phyloP scores from a whole-genome alignment of 2,329 filamentous ascomycete species.

The Aspergillus fijiensis region DNA sequence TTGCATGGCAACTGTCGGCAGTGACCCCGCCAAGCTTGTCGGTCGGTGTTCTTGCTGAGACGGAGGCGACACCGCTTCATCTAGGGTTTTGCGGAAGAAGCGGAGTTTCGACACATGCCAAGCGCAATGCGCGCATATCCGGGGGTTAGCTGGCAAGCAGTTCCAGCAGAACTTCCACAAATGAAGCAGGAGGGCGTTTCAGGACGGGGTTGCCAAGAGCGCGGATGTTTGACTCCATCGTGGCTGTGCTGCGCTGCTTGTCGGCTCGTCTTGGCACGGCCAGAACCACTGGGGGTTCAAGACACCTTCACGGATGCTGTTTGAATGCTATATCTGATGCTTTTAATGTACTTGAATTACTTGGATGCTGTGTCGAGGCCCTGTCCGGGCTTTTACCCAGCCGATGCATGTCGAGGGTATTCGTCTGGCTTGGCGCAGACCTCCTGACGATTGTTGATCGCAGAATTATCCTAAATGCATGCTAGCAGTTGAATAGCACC shows the following conservation, averaged over 20 bases:
- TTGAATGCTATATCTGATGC: too few species aligned
- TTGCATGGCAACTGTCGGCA: background rate
- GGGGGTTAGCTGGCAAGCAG: background rate
- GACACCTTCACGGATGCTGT: too few species aligned
- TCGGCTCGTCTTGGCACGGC: too few species aligned
- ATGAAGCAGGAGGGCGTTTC: conserved; percentile 13
- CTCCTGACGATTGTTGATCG: too few species aligned
- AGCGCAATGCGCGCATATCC: background rate
- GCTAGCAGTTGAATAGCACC: too few species aligned
- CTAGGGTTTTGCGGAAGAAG: background rate
- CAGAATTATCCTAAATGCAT: too few species aligned
- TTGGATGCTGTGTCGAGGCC: too few species aligned
- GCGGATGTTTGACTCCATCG: conserved; percentile 3
- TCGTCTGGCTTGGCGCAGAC: too few species aligned
- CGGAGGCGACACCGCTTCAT: background rate
- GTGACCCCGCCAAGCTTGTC: background rate
- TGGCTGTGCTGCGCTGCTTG: conserved; percentile 2
- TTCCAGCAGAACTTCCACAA: conserved; percentile 14
- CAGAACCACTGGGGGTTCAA: too few species aligned
- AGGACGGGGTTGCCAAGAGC: conserved; percentile 11
- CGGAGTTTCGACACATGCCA: background rate
- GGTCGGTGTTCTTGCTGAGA: background rate
- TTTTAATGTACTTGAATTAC: too few species aligned
- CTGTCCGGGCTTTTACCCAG: too few species aligned
- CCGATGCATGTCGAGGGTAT: too few species aligned